Conservation (phyloP, 495 filamentous ascomycete genomes). For the Parmelia sp. region DNA sequence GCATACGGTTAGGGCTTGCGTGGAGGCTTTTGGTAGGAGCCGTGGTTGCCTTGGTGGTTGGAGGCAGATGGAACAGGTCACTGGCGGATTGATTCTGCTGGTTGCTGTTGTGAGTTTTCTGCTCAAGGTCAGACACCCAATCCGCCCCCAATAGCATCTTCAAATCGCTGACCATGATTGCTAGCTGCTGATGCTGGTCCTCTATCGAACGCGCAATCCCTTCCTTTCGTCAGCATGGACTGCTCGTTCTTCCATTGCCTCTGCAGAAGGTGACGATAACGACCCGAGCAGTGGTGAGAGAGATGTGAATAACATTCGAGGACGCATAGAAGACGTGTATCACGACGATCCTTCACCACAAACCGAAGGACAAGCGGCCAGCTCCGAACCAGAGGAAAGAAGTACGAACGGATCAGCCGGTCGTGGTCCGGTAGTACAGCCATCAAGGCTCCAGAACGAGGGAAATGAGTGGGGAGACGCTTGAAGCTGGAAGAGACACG, state of each 20-base stretch:
- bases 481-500: neutral
- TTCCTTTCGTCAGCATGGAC: constrained; percentile 17
- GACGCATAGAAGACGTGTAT: constrained; percentile 25
- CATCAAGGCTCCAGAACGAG: constrained; percentile 24
- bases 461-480: constrained; percentile 28
- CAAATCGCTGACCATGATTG: neutral
- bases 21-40: constrained; percentile 17
- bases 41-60: constrained; percentile 29
- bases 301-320: constrained; percentile 21
- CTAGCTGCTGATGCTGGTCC: constrained; percentile 15
- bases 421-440: constrained; percentile 23
- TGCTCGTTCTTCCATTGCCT: constrained; percentile 2
- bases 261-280: constrained; percentile 7
- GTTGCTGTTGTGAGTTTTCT: constrained; percentile 28
- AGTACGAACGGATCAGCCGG: constrained; percentile 1
- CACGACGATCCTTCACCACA: constrained; percentile 23
- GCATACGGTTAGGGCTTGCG: constrained; percentile 18
- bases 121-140: constrained; percentile 26
- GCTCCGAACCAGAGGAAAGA: constrained; percentile 1
- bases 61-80: constrained; percentile 28
- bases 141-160: neutral
- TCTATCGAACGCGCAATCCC: constrained; percentile 21
- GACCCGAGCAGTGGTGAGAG: constrained; percentile 19
- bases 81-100: constrained; percentile 30
- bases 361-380: neutral